phyloP scores from a whole-genome alignment of 805 yeast genomes.

The Suhomyces canberraensis region DNA sequence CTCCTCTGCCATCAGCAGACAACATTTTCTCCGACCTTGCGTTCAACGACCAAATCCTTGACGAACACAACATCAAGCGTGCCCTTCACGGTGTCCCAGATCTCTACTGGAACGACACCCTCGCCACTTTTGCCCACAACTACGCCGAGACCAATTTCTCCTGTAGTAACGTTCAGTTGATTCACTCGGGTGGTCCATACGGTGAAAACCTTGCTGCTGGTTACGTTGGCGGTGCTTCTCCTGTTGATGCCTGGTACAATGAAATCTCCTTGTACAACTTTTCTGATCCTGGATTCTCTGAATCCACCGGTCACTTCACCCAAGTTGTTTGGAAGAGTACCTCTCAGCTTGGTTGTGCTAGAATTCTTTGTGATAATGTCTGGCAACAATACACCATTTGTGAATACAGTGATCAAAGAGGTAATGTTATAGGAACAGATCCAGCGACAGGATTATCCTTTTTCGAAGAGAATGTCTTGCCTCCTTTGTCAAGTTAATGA shows the following conservation, averaged over 20 bases:
- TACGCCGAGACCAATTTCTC: constrained; percentile 52
- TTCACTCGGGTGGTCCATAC: constrained; percentile 63
- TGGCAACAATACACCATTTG: constrained; percentile 68
- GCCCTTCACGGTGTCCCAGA: constrained; percentile 30
- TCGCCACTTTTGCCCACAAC: constrained; percentile 32
- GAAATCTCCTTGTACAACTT: constrained; percentile 59
- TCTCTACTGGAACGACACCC: constrained; percentile 31
- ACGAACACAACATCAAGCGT: constrained; percentile 34
- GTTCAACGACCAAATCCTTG: constrained; percentile 28
- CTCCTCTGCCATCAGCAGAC: constrained; percentile 12
- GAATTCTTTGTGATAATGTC: constrained; percentile 41
- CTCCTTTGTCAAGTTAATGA: no score
- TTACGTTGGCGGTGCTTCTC: constrained; percentile 48
- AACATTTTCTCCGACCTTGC: constrained; percentile 15
- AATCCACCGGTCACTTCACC: constrained; percentile 72
- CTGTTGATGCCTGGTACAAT: constrained; percentile 73
- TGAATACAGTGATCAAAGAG: constrained; percentile 55
- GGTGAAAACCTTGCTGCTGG: constrained; percentile 82
- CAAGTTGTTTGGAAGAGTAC: constrained; percentile 70
- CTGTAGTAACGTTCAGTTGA: constrained; percentile 57
- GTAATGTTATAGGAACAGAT: constrained; percentile 45
- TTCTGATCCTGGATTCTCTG: constrained; percentile 48
- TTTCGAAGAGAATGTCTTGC: constrained; percentile 45
- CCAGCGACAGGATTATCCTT: constrained; percentile 27
- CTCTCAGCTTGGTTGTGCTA: constrained; percentile 65